A percentile compares a stretch with the other conserved stretches of the same genome.
Conservation (phyloP, 1,284 basidiomycete genomes). For the Ganoderma lucidum region DNA sequence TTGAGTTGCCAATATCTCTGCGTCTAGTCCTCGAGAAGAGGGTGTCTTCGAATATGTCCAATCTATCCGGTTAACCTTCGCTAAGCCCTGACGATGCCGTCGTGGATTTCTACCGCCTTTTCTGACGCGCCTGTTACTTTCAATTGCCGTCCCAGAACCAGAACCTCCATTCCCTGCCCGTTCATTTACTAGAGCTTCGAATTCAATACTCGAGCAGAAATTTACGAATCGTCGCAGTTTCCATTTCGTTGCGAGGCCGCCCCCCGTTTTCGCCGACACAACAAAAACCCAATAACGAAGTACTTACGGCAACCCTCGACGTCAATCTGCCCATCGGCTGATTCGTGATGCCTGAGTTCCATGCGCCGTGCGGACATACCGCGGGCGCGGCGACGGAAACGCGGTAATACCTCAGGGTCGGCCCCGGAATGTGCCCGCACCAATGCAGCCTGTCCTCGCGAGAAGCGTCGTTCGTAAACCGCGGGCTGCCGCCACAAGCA, state of each 20-base stretch:
- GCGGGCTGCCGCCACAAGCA: neutral
- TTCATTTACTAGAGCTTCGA: conserved; percentile 1
- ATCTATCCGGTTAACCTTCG: neutral
- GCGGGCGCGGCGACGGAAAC: neutral
- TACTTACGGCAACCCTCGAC: neutral
- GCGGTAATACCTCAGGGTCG: neutral
- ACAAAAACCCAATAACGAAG: neutral
- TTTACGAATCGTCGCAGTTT: neutral
- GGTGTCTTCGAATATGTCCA: neutral
- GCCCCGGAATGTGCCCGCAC: conserved; percentile 6
- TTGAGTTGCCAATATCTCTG: neutral
- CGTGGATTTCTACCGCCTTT: neutral
- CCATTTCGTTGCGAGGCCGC: neutral
- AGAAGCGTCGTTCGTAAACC: neutral
- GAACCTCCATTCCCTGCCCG: neutral
- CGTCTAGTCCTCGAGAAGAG: neutral
- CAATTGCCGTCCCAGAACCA: neutral
- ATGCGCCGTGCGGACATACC: conserved; percentile 2
- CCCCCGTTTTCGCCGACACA: neutral
- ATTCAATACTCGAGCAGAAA: neutral
- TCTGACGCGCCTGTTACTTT: conserved; percentile 4
- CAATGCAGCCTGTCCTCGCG: neutral
- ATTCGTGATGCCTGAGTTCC: neutral
- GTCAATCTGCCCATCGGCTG: conserved; percentile 7
- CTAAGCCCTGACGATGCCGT: neutral